phyloP scores from a whole-genome alignment of 345 rosid genomes.

The Anastatica hierochuntica region DNA sequence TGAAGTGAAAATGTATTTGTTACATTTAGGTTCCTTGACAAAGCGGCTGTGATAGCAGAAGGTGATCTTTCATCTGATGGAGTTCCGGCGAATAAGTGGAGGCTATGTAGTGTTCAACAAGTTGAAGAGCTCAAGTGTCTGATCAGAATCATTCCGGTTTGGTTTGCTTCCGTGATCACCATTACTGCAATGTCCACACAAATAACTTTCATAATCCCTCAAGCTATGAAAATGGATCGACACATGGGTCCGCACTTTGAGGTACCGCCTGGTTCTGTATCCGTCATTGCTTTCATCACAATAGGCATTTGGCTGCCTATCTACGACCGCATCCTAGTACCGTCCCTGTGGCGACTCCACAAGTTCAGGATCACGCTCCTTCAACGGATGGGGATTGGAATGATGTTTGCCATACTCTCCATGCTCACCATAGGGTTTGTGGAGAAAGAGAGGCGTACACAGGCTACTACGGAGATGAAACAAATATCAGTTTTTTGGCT shows the following conservation, averaged over 20 bases:
- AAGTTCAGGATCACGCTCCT: conserved; percentile 45
- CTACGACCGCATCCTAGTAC: conserved; percentile 47
- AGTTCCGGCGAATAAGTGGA: conserved; percentile 30
- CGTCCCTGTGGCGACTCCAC: conserved; percentile 26
- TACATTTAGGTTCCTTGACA: conserved; percentile 45
- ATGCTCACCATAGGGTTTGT: conserved; percentile 42
- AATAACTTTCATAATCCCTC: conserved; percentile 36
- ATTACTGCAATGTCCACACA: conserved; percentile 36
- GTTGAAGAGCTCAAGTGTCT: conserved; percentile 67
- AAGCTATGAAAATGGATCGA: conserved; percentile 50
- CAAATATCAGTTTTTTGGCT: conserved; percentile 42
- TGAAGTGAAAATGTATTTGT: not conserved
- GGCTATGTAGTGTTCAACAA: conserved; percentile 50
- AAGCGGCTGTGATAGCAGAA: conserved; percentile 41
- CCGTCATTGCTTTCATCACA: conserved; percentile 36
- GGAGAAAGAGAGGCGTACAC: conserved; percentile 39
- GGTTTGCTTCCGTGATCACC: conserved; percentile 44
- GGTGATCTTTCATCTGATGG: conserved; percentile 44
- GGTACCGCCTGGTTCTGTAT: conserved; percentile 43
- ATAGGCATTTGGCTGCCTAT: conserved; percentile 51
- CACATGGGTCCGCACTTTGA: conserved; percentile 49
- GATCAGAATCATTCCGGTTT: conserved; percentile 39
- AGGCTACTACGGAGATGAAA: not conserved
- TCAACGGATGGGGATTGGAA: conserved; percentile 50
- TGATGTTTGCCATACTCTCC: conserved; percentile 33